Evolutionary conservation across 2,329 filamentous ascomycete genomes (phyloP).

Genomic region (Monosporascus cannonballus): DNA sequence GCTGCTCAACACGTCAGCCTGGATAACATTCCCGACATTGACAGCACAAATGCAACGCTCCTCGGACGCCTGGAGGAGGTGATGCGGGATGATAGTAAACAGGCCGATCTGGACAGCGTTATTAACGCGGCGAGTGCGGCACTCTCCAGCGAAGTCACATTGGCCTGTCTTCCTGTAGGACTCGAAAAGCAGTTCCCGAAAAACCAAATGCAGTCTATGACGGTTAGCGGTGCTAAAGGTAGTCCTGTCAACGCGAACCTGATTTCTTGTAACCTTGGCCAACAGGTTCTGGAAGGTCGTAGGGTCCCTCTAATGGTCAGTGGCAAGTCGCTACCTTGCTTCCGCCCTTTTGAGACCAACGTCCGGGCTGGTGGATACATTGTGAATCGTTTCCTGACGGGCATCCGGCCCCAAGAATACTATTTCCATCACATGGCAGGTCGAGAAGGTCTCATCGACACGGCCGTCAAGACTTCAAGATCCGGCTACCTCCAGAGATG

Average conservation of each 20-base stretch:
- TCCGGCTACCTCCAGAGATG: slow-evolving; percentile 96
- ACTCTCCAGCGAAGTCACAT: slow-evolving; percentile 74
- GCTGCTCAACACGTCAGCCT: slow-evolving; percentile 86
- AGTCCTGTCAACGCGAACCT: slow-evolving; percentile 89
- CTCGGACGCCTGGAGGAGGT: slow-evolving; percentile 79
- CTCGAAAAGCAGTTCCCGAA: slow-evolving; percentile 89
- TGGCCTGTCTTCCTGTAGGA: slow-evolving; percentile 70
- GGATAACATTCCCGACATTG: slow-evolving; percentile 47
- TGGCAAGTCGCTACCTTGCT: slow-evolving; percentile 92
- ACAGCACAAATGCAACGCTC: slow-evolving; percentile 64
- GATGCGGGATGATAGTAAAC: slow-evolving; percentile 83
- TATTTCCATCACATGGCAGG: slow-evolving; percentile 99
- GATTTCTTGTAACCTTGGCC: slow-evolving; percentile 95
- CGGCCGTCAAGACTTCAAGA: slow-evolving; percentile 94
- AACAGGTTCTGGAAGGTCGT: slow-evolving; percentile 91
- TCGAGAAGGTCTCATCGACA: slow-evolving; percentile 96
- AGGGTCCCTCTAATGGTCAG: slow-evolving; percentile 97
- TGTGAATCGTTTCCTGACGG: slow-evolving; percentile 93
- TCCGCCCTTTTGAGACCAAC: slow-evolving; percentile 84
- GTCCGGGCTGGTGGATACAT: slow-evolving; percentile 90
- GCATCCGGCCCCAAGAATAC: slow-evolving; percentile 94
- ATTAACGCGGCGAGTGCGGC: slow-evolving; percentile 65
- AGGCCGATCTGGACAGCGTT: slow-evolving; percentile 81
- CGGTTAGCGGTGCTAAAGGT: slow-evolving; percentile 91
- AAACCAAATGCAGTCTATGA: slow-evolving; percentile 99